These are phyloP conservation scores for Lantana camara DNA, from an alignment of 257 asterid species.

Conservation along the genomic window DNA sequence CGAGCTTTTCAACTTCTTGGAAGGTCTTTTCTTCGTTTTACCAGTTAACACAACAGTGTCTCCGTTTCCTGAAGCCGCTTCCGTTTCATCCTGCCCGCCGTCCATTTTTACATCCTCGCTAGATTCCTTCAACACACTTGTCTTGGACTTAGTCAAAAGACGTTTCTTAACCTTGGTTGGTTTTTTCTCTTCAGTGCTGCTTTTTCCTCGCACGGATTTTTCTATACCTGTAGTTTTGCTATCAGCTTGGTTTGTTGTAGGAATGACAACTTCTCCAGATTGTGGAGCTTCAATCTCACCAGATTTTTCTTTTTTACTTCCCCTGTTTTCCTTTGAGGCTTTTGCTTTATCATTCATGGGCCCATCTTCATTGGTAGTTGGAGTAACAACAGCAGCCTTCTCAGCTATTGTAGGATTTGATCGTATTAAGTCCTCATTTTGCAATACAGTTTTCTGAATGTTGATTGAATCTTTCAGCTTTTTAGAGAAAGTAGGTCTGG, in stretches of 20 bases:
- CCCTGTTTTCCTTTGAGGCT: conserved; percentile 42
- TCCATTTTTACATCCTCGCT: conserved; percentile 21
- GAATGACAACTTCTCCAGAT: conserved; percentile 27
- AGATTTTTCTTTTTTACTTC: conserved; percentile 20
- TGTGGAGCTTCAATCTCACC: conserved; percentile 31
- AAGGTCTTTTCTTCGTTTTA: conserved; percentile 33
- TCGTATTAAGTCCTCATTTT: conserved; percentile 25
- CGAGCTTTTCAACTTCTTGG: conserved; percentile 47
- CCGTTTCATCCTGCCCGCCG: conserved; percentile 30
- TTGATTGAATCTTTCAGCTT: conserved; percentile 49
- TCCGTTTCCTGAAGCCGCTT: conserved; percentile 26
- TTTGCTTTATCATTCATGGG: conserved; percentile 45
- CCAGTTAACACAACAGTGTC: conserved; percentile 29
- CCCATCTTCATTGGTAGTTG: conserved; percentile 25
- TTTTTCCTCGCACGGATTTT: conserved; percentile 29
- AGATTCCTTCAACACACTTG: conserved; percentile 29
- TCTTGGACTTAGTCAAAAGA: conserved; percentile 41
- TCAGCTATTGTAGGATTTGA: conserved; percentile 31
- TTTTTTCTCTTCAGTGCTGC: conserved; percentile 31
- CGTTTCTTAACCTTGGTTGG: conserved; percentile 43
- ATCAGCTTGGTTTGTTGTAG: conserved; percentile 29
- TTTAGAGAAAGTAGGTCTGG: conserved; percentile 37
- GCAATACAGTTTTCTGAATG: conserved; percentile 34
- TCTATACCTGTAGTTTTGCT: conserved; percentile 22
- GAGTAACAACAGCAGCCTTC: conserved; percentile 31